Evolutionary conservation across 1,139 yeast genomes (phyloP).

Genomic region (Kodamaea suecica): DNA sequence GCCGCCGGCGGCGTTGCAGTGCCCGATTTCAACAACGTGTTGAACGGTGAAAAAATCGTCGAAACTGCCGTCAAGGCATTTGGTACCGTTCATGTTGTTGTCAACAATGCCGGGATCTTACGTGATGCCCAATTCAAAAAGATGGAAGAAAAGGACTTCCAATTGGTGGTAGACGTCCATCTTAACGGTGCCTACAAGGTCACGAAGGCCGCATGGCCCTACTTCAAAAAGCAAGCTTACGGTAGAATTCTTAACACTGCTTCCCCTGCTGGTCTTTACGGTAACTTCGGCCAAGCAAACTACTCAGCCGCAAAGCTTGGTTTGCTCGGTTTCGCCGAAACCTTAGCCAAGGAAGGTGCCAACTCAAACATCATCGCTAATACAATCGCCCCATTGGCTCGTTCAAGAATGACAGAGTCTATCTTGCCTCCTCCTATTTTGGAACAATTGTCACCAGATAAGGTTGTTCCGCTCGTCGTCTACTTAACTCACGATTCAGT

Average conservation of each 20-base stretch:
- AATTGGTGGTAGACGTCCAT: conserved; percentile 81
- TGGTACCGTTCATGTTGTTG: conserved; percentile 84
- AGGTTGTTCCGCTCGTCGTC: conserved; percentile 85
- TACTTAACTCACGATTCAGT: conserved; percentile 70
- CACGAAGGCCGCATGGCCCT: conserved; percentile 91
- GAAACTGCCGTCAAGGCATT: conserved; percentile 82
- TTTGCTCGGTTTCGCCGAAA: conserved; percentile 86
- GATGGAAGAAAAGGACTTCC: conserved; percentile 79
- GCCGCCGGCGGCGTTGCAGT: conserved; percentile 81
- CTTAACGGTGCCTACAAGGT: conserved; percentile 84
- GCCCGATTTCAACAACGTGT: conserved; percentile 90
- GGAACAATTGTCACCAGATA: conserved; percentile 79
- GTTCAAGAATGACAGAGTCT: conserved; percentile 93
- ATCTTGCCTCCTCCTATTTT: conserved; percentile 83
- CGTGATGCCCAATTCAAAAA: conserved; percentile 76
- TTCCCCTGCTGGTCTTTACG: conserved; percentile 95
- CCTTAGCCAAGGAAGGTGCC: conserved; percentile 90
- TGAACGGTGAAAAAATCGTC: conserved; percentile 82
- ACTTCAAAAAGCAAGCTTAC: conserved; percentile 75
- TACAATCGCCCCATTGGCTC: conserved; percentile 90
- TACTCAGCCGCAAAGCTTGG: conserved; percentile 94
- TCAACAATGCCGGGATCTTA: conserved; percentile 94
- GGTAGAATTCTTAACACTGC: conserved; percentile 92
- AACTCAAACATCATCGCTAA: conserved; percentile 82
- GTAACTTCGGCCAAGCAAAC: conserved; percentile 96